These are phyloP conservation scores for Leishmania turanica DNA, from an alignment of 208 protist genomes.

Conservation along the genomic window DNA sequence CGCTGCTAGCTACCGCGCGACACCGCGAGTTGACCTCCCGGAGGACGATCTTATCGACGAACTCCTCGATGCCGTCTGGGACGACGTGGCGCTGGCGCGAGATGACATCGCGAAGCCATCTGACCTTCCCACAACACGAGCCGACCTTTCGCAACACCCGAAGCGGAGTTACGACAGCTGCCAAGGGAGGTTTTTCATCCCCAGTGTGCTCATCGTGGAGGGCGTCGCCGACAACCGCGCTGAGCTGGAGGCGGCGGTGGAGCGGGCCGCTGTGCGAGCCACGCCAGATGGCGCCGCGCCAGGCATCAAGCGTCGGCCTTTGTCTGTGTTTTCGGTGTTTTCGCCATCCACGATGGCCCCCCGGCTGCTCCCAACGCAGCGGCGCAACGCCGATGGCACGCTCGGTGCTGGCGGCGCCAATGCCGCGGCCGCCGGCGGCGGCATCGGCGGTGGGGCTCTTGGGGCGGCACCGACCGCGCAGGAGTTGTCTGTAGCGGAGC, in stretches of 20 bases:
- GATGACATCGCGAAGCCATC: constrained; percentile 60
- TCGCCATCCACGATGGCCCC: neutral
- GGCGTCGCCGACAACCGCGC: constrained; percentile 57
- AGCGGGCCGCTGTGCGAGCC: constrained; percentile 39
- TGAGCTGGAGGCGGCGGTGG: constrained; percentile 37
- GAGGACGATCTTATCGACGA: constrained; percentile 51
- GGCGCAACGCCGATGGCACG: constrained; percentile 13
- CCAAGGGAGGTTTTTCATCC: constrained; percentile 42
- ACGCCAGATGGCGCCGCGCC: constrained; percentile 81
- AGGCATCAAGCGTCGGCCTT: constrained; percentile 49
- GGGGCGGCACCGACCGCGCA: constrained; percentile 14
- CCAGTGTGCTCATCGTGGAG: constrained; percentile 43
- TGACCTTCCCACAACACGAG: neutral
- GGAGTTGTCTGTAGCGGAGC: constrained; percentile 56
- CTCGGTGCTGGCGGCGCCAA: neutral
- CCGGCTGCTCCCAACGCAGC: constrained; percentile 2
- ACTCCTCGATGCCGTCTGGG: constrained; percentile 65
- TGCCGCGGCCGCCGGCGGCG: neutral
- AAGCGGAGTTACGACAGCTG: constrained; percentile 17
- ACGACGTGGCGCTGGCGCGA: constrained; percentile 46
- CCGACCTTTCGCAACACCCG: neutral
- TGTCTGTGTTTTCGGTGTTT: neutral
- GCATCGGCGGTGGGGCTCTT: constrained; percentile 2
- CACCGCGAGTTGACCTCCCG: constrained; percentile 38
- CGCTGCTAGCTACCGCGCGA: constrained; percentile 12